Conservation (phyloP, 2,329 filamentous ascomycete species). For the Xylaria digitata region DNA sequence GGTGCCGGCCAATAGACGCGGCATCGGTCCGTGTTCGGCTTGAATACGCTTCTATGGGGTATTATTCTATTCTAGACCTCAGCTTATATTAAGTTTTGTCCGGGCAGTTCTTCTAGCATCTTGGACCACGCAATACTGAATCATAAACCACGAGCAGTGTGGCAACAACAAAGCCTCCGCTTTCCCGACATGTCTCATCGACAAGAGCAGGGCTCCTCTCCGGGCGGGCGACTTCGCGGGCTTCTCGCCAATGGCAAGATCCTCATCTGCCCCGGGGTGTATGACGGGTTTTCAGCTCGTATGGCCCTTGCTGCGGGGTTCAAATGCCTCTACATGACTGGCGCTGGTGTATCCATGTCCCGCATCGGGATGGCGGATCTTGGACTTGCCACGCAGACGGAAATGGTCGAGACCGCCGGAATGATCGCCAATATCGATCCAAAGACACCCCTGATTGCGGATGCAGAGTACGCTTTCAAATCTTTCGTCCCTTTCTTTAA, state of each 20-base stretch:
- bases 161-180: not conserved
- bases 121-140: not conserved
- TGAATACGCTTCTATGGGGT: not conserved
- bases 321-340: constrained; percentile 69
- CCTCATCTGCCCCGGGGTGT: constrained; percentile 72
- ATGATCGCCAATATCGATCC: constrained; percentile 72
- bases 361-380: constrained; percentile 71
- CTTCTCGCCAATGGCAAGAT: constrained; percentile 53
- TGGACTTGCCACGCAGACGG: constrained; percentile 68
- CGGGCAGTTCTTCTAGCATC: no score
- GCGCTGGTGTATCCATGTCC: constrained; percentile 53
- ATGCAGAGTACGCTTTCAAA: constrained; percentile 57
- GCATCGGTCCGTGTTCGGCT: constrained; percentile 13
- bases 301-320: constrained; percentile 67
- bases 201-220: not conserved
- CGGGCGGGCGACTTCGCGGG: constrained; percentile 52
- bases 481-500: not conserved
- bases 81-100: not conserved
- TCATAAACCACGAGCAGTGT: not conserved
- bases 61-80: not conserved
- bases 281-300: constrained; percentile 73
- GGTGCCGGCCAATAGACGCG: not conserved
- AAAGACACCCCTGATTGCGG: constrained; percentile 67
- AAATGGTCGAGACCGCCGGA: constrained; percentile 71
- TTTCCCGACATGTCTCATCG: constrained; percentile 8